These are phyloP conservation scores for Termitomyces sp. DNA, from an alignment of 768 basidiomycete species.

Conservation along the genomic window DNA sequence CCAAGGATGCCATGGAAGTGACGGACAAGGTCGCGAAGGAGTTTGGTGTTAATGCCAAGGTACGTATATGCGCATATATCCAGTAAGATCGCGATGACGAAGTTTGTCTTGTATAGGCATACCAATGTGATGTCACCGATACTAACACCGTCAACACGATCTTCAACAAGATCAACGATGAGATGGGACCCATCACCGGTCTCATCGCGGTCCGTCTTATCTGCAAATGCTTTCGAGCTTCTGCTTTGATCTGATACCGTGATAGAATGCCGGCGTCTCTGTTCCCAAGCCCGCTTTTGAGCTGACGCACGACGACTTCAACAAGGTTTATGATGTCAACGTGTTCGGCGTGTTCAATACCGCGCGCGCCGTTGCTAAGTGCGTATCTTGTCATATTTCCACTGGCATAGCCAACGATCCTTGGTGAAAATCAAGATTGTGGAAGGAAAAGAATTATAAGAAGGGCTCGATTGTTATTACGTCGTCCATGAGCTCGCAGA, in stretches of 20 bases:
- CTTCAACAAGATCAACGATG: conserved; percentile 44
- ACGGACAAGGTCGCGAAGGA: conserved; percentile 44
- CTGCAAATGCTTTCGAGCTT: too few species aligned
- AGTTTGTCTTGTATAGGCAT: conserved; percentile 37
- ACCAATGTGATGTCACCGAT: conserved; percentile 58
- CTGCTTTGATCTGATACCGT: not conserved
- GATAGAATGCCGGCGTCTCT: conserved; percentile 60
- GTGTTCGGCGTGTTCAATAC: conserved; percentile 68
- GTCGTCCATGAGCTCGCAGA: conserved; percentile 64
- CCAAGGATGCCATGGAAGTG: conserved; percentile 44
- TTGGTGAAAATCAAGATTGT: conserved; percentile 30
- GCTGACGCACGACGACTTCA: conserved; percentile 52
- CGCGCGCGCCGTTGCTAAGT: conserved; percentile 56
- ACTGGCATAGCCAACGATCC: too few species aligned
- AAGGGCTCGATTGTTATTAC: conserved; percentile 60
- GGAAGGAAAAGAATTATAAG: conserved; percentile 31
- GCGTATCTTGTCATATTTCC: conserved; percentile 2
- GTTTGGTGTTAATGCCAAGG: conserved; percentile 42
- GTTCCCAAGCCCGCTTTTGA: conserved; percentile 61
- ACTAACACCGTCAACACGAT: conserved; percentile 41
- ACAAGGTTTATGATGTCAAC: conserved; percentile 52
- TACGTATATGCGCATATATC: conserved; percentile 15
- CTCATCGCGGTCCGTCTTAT: conserved; percentile 51
- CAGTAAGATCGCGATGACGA: not conserved
- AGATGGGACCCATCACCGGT: conserved; percentile 46